phyloP scores from a whole-genome alignment of 1,284 basidiomycete species.

The Pseudozyma hubeiensis region DNA sequence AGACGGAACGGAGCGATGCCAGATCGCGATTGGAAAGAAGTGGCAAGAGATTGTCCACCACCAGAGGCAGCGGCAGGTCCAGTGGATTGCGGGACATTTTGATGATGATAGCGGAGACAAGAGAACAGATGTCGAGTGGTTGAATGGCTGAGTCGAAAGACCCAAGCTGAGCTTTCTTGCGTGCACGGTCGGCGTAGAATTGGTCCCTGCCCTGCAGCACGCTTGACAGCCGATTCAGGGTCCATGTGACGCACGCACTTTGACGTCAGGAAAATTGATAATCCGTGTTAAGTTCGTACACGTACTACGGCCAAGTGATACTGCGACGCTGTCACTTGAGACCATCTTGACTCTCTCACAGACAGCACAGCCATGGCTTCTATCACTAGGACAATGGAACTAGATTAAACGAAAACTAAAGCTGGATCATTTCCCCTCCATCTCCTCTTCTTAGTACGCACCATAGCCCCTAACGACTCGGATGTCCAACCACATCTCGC shows the following conservation, averaged over 20 bases:
- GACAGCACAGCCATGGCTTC: too few relatives aligned
- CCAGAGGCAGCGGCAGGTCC: slow-evolving; percentile 29
- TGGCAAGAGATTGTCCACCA: slow-evolving; percentile 37
- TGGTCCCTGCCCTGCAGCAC: background rate
- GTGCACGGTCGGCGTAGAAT: background rate
- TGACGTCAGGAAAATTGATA: too few relatives aligned
- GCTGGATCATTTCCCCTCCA: too few relatives aligned
- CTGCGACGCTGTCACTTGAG: too few relatives aligned
- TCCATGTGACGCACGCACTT: background rate
- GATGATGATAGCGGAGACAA: background rate
- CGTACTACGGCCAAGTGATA: too few relatives aligned
- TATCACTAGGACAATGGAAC: too few relatives aligned
- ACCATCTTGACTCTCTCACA: too few relatives aligned
- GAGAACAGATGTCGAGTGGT: background rate
- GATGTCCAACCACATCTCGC: slow-evolving; percentile 55
- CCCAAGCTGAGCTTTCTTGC: background rate
- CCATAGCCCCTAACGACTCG: slow-evolving; percentile 38
- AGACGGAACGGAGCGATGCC: slow-evolving; percentile 24
- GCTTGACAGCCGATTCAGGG: background rate
- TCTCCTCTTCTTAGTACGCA: slow-evolving; percentile 10
- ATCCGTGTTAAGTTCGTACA: too few relatives aligned
- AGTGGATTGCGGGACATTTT: slow-evolving; percentile 14
- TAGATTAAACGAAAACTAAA: background rate
- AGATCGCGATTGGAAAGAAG: slow-evolving; percentile 34
- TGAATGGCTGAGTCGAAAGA: slow-evolving; percentile 5